phyloP scores from a whole-genome alignment of 192 early-diverging fungal genomes.

The Coemansia umbellata region DNA sequence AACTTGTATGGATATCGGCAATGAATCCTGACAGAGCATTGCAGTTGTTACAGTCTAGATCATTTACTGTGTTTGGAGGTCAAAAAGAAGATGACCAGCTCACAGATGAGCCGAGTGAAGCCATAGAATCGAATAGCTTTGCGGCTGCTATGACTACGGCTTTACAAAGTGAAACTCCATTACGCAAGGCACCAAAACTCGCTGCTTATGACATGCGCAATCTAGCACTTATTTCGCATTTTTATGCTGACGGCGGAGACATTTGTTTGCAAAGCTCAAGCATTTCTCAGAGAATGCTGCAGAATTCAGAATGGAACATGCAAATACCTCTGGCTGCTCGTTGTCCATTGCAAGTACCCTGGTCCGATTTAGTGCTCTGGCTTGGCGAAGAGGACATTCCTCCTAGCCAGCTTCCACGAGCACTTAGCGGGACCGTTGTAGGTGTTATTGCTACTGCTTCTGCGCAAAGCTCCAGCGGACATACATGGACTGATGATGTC shows the following conservation, averaged over 20 bases:
- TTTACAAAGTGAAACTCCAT: too few species aligned
- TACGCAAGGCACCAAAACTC: slow-evolving; percentile 50
- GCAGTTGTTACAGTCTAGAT: slow-evolving; percentile 8
- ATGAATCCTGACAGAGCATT: slow-evolving; percentile 27
- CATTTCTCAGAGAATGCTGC: neutral
- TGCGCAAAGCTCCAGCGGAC: slow-evolving; percentile 15
- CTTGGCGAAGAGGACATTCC: slow-evolving; percentile 72
- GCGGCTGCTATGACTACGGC: too few species aligned
- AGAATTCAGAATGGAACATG: slow-evolving; percentile 52
- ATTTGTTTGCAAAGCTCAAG: neutral
- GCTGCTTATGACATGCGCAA: slow-evolving; percentile 63
- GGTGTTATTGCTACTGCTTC: slow-evolving; percentile 58
- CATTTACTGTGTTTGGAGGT: neutral
- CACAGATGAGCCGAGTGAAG: too few species aligned
- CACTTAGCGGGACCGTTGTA: slow-evolving; percentile 82
- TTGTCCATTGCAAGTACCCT: slow-evolving; percentile 60
- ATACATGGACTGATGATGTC: slow-evolving; percentile 28
- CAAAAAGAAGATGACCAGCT: too few species aligned
- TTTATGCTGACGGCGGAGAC: slow-evolving; percentile 46
- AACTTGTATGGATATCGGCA: slow-evolving; percentile 27
- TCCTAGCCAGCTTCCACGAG: slow-evolving; percentile 70
- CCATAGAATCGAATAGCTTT: too few species aligned
- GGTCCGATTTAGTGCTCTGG: slow-evolving; percentile 63
- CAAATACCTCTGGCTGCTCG: slow-evolving; percentile 52
- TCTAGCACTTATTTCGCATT: slow-evolving; percentile 65